Base-by-base conservation (phyloP, 345 rosid genomes). In the Bruguiera parviflora region DNA sequence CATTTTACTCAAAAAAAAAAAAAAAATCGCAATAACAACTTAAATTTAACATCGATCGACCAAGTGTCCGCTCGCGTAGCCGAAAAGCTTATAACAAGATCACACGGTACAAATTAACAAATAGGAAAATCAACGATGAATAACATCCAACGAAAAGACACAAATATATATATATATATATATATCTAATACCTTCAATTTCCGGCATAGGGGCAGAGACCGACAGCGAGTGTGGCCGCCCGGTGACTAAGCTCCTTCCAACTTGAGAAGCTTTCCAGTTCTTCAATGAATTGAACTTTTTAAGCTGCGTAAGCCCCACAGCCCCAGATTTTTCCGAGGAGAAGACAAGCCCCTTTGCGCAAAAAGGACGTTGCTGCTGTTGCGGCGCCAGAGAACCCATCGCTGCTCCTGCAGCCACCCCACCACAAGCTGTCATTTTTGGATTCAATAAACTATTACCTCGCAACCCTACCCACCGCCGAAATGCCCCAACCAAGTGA, bases 381-480 rank as follows among this genome's bases (percentile, higher is more conserved):
- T 43, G 49, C 49, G 13, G 49, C 15, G 49, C 49, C 2, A 82
- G 59, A 77, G 92, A 89, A 73, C 79, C 88, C 80, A 74, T 85
- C 29, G 75, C 73, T 15, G 16, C 18, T 21, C 16, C 28, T 10
- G 81, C 80, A 73, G 79, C 79, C 35, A 20, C 46, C 74, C 92
- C 89, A 62, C 78, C 63, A 75, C 76, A 86, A 71, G 88, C 80
- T 65, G 82, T 83, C 89, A 88, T 90, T 53, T 5, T 79, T 11
- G 15, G 16, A 10, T 3, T 33, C 9, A 7, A 33, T 7, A 33
- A 33, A 3, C 46, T 39, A 11, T 13, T 43, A 15, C 18, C 49
- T 13, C 49, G 3, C 49, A 43, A 43, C 49, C 49, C 49, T 43
- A 43, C 19, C 4, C 0, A 11, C 49, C 19, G 19, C 15, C 49